phyloP scores from a whole-genome alignment of 2,329 filamentous ascomycete species.

The Apiospora pterosperma region DNA sequence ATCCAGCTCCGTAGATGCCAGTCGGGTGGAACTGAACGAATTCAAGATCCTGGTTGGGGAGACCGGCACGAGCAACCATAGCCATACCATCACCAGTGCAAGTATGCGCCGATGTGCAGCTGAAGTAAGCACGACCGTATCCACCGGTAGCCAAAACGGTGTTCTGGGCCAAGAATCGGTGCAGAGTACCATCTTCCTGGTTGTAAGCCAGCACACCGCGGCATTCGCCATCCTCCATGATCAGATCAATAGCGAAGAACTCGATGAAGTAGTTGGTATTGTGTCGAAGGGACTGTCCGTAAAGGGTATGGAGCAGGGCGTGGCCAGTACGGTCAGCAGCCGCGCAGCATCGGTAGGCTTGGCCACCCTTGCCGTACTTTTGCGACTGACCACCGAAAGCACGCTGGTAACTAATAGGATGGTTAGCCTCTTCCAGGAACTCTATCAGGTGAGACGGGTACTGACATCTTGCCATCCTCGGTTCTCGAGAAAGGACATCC shows the following conservation, averaged over 20 bases:
- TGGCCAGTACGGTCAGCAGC: constrained; percentile 96
- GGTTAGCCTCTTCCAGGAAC: constrained; percentile 15
- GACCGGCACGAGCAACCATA: constrained; percentile 96
- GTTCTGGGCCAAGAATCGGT: constrained; percentile 95
- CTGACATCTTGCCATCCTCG: constrained; percentile 89
- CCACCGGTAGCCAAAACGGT: constrained; percentile 96
- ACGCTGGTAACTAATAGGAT: constrained; percentile 76
- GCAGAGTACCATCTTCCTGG: constrained; percentile 96
- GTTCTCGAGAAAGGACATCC: constrained; percentile 96
- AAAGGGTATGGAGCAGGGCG: constrained; percentile 95
- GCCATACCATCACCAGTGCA: constrained; percentile 99
- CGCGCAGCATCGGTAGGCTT: constrained; percentile 96
- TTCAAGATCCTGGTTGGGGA: constrained; percentile 98
- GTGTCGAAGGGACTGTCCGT: constrained; percentile 93
- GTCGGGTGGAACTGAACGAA: constrained; percentile 99
- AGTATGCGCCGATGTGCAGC: constrained; percentile 95
- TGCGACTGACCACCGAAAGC: constrained; percentile 97
- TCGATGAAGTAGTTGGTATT: constrained; percentile 99
- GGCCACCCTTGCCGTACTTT: constrained; percentile 92
- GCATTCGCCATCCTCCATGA: constrained; percentile 97
- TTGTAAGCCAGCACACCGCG: constrained; percentile 97
- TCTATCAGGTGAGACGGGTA: constrained; percentile 7
- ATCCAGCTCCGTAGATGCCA: constrained; percentile 97
- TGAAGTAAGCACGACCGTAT: constrained; percentile 97
- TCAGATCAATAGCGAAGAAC: constrained; percentile 93